phyloP scores from a whole-genome alignment of 2,329 filamentous ascomycete genomes.

The Drechslerella coelobrocha region DNA sequence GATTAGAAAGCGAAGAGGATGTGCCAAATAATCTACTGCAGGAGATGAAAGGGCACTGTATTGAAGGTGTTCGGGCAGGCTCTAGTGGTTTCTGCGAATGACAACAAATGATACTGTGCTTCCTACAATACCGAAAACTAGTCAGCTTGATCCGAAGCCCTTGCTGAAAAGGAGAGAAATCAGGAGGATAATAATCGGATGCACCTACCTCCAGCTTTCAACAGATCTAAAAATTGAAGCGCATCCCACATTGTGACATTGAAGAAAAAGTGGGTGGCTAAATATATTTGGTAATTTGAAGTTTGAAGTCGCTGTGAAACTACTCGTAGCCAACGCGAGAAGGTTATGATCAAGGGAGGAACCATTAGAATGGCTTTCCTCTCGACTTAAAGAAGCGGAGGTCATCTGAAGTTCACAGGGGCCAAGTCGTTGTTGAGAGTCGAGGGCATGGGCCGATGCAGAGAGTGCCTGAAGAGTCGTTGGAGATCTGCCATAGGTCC shows the following conservation, averaged over 20 bases:
- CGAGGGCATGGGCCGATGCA: background rate
- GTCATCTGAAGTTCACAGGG: background rate
- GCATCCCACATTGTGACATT: constrained; percentile 19
- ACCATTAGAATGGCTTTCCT: background rate
- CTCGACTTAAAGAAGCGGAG: background rate
- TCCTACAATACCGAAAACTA: constrained; percentile 2
- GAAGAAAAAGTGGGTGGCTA: constrained; percentile 12
- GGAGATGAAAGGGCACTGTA: constrained; percentile 30
- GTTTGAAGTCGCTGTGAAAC: background rate
- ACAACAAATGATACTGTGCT: constrained; percentile 16
- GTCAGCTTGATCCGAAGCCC: constrained; percentile 6
- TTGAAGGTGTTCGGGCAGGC: constrained; percentile 7
- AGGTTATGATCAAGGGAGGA: background rate
- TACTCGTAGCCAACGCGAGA: background rate
- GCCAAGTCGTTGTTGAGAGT: background rate
- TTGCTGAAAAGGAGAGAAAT: no score
- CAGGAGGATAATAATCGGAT: no score
- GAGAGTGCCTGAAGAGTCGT: background rate
- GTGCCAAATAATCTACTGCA: constrained; percentile 27
- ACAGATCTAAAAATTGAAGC: constrained; percentile 15
- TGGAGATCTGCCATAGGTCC: background rate
- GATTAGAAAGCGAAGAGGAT: constrained; percentile 23
- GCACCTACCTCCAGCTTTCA: constrained; percentile 32
- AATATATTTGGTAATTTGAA: background rate
- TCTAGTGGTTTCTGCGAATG: constrained; percentile 9